Percentiles rank a stretch among this genome's conserved stretches.
phyloP scores from a whole-genome alignment of 2,329 filamentous ascomycete genomes.

The Myrmaecium sp. region DNA sequence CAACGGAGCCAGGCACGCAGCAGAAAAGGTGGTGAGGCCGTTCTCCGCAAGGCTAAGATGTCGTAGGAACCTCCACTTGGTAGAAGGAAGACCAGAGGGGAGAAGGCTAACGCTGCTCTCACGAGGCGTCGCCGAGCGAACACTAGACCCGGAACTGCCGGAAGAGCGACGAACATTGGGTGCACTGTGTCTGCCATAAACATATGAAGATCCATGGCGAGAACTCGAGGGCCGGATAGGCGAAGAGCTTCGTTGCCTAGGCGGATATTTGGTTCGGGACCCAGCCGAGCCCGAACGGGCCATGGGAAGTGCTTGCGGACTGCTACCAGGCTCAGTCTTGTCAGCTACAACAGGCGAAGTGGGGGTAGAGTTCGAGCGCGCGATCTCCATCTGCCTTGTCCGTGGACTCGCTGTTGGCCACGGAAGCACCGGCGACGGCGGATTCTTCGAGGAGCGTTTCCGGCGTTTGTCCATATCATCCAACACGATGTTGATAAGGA shows the following conservation, averaged over 20 bases:
- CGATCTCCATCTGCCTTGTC: slow-evolving; percentile 46
- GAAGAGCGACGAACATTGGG: slow-evolving; percentile 77
- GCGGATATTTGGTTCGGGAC: slow-evolving; percentile 12
- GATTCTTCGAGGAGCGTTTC: slow-evolving; percentile 70
- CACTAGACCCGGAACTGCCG: slow-evolving; percentile 77
- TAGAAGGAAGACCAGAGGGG: slow-evolving; percentile 54
- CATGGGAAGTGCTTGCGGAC: slow-evolving; percentile 29
- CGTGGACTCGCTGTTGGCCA: slow-evolving; percentile 48
- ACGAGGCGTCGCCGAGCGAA: slow-evolving; percentile 33
- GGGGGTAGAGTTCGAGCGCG: slow-evolving; percentile 48
- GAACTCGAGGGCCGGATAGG: slow-evolving; percentile 62
- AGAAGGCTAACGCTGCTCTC: slow-evolving; percentile 68
- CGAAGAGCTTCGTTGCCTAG: slow-evolving; percentile 57
- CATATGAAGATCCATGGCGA: slow-evolving; percentile 48
- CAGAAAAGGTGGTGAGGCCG: slow-evolving; percentile 62
- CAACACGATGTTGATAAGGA: slow-evolving; percentile 81
- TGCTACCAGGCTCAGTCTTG: slow-evolving; percentile 30
- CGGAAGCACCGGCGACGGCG: slow-evolving; percentile 59
- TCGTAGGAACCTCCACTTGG: slow-evolving; percentile 88
- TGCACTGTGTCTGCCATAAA: slow-evolving; percentile 45
- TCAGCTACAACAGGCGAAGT: slow-evolving; percentile 19
- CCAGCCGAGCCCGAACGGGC: slow-evolving; percentile 42
- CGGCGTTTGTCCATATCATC: slow-evolving; percentile 92
- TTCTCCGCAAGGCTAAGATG: slow-evolving; percentile 90
- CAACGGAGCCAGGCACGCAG: slow-evolving; percentile 60